Conservation (phyloP, 306 rosid genomes). For the Quercus variabilis region DNA sequence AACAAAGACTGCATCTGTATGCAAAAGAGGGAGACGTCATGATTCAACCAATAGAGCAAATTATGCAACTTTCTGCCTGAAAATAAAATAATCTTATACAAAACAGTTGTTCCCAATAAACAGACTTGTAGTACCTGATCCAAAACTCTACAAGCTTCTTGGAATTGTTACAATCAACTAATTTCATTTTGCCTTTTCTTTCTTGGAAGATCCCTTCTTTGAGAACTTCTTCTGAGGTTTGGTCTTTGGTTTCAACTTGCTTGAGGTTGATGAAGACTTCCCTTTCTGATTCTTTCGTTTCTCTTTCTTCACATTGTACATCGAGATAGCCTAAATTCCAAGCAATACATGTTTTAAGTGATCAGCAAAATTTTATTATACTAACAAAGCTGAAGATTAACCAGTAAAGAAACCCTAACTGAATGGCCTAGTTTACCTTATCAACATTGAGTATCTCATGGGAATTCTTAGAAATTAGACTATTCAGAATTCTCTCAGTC, state of each 20-base stretch:
- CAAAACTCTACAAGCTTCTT: constrained; percentile 24
- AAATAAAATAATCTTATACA: not conserved
- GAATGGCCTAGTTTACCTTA: constrained; percentile 47
- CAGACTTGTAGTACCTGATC: not conserved
- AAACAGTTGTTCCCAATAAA: not conserved
- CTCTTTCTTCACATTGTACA: constrained; percentile 77
- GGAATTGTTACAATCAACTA: constrained; percentile 7
- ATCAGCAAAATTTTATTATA: not conserved
- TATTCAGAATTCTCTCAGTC: constrained; percentile 80
- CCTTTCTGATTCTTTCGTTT: constrained; percentile 35
- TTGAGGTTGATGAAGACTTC: constrained; percentile 40
- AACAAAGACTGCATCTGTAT: not conserved
- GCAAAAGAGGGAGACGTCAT: not conserved
- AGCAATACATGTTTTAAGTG: not conserved
- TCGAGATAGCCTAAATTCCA: constrained; percentile 60
- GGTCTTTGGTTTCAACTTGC: constrained; percentile 68
- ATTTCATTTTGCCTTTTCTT: constrained; percentile 54
- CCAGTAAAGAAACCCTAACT: not conserved
- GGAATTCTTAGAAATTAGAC: constrained; percentile 75
- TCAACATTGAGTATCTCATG: constrained; percentile 74
- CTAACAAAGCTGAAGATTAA: not conserved
- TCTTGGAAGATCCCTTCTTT: constrained; percentile 51
- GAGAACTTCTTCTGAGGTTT: constrained; percentile 40
- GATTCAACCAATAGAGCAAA: not conserved
- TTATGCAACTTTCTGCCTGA: not conserved